phyloP scores from a whole-genome alignment of 2,329 filamentous ascomycete genomes.

The Pyricularia sp. region DNA sequence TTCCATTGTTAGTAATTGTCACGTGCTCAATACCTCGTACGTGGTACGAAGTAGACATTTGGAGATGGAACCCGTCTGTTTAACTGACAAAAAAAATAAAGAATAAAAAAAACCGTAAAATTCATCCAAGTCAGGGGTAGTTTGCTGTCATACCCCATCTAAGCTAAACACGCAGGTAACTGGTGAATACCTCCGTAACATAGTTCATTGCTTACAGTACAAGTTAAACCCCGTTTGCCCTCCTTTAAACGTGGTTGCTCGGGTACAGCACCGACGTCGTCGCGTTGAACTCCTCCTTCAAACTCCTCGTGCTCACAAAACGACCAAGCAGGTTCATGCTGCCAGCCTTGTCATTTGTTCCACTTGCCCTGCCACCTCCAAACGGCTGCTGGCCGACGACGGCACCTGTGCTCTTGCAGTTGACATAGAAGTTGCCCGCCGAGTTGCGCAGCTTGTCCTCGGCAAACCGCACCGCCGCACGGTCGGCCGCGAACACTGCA shows the following conservation, averaged over 20 bases:
- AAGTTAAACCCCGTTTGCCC: neutral
- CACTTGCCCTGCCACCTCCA: conserved; percentile 40
- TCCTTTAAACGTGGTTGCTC: conserved; percentile 53
- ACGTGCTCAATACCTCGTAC: neutral
- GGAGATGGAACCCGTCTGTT: too few relatives aligned
- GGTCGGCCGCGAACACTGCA: conserved; percentile 38
- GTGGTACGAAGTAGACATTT: too few relatives aligned
- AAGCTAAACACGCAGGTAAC: neutral
- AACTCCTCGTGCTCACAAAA: conserved; percentile 39
- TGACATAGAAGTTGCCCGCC: conserved; percentile 49
- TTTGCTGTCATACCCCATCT: neutral
- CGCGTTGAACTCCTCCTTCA: conserved; percentile 63
- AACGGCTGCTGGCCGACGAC: conserved; percentile 48
- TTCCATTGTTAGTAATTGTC: neutral
- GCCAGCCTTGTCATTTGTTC: conserved; percentile 48
- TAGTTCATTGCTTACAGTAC: neutral
- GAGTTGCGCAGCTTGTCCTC: conserved; percentile 41
- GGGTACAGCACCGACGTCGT: conserved; percentile 58
- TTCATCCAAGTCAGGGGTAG: neutral
- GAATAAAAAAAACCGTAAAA: neutral
- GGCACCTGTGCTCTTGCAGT: conserved; percentile 48
- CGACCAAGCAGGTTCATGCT: conserved; percentile 38
- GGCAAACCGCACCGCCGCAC: conserved; percentile 35
- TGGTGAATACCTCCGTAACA: neutral
- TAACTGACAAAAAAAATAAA: neutral